These are phyloP conservation scores for Takakia lepidozioides DNA, from an alignment of 225 moss, liverwort and hornwort species.

Conservation along the genomic window DNA sequence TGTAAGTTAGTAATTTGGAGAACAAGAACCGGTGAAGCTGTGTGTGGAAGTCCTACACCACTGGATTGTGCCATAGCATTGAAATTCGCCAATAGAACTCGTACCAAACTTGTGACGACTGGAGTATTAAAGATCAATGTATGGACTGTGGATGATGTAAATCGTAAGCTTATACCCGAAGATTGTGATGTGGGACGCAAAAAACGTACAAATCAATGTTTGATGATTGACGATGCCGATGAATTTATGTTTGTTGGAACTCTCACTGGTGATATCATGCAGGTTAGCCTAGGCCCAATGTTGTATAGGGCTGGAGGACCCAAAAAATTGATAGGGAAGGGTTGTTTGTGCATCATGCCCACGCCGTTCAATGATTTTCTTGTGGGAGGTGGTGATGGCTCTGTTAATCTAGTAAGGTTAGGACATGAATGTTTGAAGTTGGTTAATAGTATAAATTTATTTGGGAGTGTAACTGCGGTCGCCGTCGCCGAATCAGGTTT, in stretches of 20 bases:
- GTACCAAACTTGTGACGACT: constrained; percentile 61
- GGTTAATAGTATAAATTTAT: constrained; percentile 46
- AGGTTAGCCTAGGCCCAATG: constrained; percentile 85
- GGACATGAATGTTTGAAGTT: constrained; percentile 54
- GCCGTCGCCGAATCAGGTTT: constrained; percentile 42
- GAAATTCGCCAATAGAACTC: constrained; percentile 50
- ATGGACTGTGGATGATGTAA: constrained; percentile 76
- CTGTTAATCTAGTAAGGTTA: constrained; percentile 61
- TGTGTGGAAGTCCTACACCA: constrained; percentile 88
- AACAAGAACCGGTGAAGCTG: constrained; percentile 77
- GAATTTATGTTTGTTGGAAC: constrained; percentile 94
- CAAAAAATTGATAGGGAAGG: constrained; percentile 45
- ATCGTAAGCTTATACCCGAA: constrained; percentile 57
- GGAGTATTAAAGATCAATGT: constrained; percentile 70
- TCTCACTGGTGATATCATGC: constrained; percentile 73
- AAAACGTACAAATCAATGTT: constrained; percentile 55
- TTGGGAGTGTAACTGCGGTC: constrained; percentile 64
- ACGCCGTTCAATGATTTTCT: constrained; percentile 73
- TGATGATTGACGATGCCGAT: constrained; percentile 77
- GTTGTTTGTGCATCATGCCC: constrained; percentile 62
- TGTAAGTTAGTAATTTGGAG: constrained; percentile 91
- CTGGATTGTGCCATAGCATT: constrained; percentile 63
- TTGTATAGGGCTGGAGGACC: constrained; percentile 72
- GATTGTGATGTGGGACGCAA: constrained; percentile 67
- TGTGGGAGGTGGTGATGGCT: constrained; percentile 80